phyloP scores from a whole-genome alignment of 192 early-diverging fungal species.

The Coemansia sp. region DNA sequence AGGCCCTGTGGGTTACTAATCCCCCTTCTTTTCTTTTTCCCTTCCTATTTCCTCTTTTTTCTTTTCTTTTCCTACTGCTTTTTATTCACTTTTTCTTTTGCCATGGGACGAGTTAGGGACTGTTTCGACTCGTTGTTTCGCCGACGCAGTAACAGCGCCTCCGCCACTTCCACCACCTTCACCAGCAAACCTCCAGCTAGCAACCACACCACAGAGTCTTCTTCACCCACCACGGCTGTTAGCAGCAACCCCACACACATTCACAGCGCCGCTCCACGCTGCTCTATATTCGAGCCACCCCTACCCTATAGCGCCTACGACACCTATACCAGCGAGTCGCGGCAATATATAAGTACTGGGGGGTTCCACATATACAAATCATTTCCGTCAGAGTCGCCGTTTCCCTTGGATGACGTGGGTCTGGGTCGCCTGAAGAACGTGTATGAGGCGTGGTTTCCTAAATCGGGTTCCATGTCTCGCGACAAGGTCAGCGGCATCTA shows the following conservation, averaged over 20 bases:
- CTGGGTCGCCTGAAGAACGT: constrained; percentile 41
- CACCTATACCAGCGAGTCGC: constrained; percentile 20
- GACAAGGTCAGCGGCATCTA: constrained; percentile 47
- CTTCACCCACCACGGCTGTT: neutral
- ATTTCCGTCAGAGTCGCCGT: constrained; percentile 25
- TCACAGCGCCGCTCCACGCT: neutral
- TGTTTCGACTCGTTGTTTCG: constrained; percentile 27
- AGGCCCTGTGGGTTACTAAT: neutral
- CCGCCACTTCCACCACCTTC: neutral
- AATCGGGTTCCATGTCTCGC: constrained; percentile 12
- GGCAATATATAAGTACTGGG: constrained; percentile 24
- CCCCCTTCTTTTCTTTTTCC: neutral
- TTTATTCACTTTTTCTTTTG: neutral
- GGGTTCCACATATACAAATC: constrained; percentile 35
- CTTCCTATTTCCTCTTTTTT: neutral
- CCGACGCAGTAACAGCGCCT: neutral
- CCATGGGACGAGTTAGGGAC: constrained; percentile 28
- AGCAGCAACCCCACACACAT: neutral
- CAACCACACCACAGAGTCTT: neutral
- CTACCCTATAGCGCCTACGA: constrained; percentile 28
- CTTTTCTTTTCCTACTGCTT: constrained; percentile 1
- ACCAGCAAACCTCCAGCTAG: neutral
- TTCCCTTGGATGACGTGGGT: constrained; percentile 43
- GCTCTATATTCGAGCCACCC: constrained; percentile 8
- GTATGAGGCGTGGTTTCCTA: constrained; percentile 45